Conservation (phyloP, 345 rosid species). For the Eucalyptus paniculata region DNA sequence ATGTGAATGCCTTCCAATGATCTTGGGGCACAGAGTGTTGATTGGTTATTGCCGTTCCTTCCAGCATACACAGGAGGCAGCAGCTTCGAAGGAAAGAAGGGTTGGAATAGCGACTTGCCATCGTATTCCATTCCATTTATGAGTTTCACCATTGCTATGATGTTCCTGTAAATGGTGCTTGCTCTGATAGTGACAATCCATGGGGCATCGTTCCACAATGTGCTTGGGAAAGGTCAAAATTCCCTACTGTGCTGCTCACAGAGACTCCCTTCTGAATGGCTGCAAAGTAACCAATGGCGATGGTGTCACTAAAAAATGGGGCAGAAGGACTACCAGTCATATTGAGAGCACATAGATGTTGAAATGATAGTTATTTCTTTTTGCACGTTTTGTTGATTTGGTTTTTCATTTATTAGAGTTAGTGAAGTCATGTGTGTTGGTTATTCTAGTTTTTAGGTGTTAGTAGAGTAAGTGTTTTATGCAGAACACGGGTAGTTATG, state of each 20-base stretch:
- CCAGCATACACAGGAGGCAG: conserved; percentile 33
- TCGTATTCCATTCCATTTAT: conserved; percentile 20
- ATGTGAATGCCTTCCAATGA: conserved; percentile 3
- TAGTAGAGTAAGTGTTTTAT: too few species aligned
- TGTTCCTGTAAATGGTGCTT: conserved; percentile 30
- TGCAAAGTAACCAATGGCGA: conserved; percentile 47
- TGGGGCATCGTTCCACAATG: conserved; percentile 35
- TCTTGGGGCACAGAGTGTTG: conserved; percentile 7
- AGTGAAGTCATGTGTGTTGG: too few species aligned
- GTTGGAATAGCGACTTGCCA: conserved; percentile 43
- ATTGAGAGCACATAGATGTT: conserved; percentile 15
- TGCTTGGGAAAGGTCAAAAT: conserved; percentile 17
- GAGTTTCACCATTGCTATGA: conserved; percentile 22
- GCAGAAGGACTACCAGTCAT: conserved; percentile 14
- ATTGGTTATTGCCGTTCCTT: neutral
- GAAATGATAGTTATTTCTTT: too few species aligned
- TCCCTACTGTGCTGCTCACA: conserved; percentile 29
- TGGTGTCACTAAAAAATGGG: conserved; percentile 28
- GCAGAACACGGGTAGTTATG: too few species aligned
- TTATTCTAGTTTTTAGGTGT: too few species aligned
- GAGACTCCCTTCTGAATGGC: conserved; percentile 43
- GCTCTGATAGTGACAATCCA: conserved; percentile 59
- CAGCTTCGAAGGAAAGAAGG: conserved; percentile 5
- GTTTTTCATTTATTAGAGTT: too few species aligned
- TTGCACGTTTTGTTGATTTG: too few species aligned